Base-by-base conservation (phyloP, 768 basidiomycete genomes). In the Lanmaoa pseudosensibilis region DNA sequence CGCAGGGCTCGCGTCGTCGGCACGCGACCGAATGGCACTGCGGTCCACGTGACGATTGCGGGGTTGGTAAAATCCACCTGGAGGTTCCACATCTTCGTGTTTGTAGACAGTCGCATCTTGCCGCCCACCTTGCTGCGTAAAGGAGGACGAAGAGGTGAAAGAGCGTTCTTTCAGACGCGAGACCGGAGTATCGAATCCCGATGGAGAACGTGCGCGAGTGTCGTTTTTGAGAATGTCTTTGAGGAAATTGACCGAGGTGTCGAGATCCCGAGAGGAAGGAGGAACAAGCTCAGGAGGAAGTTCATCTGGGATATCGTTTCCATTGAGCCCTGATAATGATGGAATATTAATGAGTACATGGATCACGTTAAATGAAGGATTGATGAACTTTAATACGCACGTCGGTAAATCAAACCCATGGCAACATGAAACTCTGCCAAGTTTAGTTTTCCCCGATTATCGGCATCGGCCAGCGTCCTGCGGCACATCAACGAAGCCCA, bases 351-450 rank as follows among this genome's bases (percentile, higher is more conserved):
- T 50, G 6, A 57, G 40, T 21, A 46, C 7, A 9, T 13, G 16
- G 4, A 15, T 55, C 44, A 10, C 7, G 12, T 38, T 5, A 23
- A n/a, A 47, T 23, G 19, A 34, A 40, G 32, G 45, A 46, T 34
- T 50, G 18, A 52, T 54, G 21, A 54, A 27, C 50, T 27, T 21
- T 2, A 45, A 48, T 58, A 83, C 91, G 64, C 75, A 98, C 96
- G 82, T 68, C 97, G 87, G 74, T 94, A 98, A 66, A 99, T 98
- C 52, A 98, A 78, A 50, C 92, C 94, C 96, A 99, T 99, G 0
- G 97, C 97, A 56, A 98, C 91, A 69, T 98, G 94, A 70, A 99
- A 99, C 70, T 98, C 97, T 15, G 92, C 89, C 27, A 96, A 77
- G 63, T 97, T 98, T 46, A 98, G 83, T 72, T 94, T 97, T 23